Percentiles rank a stretch among this genome's conserved stretches.
Evolutionary conservation across 345 rosid species (phyloP).

Genomic region (Gossypium ekmanianum): DNA sequence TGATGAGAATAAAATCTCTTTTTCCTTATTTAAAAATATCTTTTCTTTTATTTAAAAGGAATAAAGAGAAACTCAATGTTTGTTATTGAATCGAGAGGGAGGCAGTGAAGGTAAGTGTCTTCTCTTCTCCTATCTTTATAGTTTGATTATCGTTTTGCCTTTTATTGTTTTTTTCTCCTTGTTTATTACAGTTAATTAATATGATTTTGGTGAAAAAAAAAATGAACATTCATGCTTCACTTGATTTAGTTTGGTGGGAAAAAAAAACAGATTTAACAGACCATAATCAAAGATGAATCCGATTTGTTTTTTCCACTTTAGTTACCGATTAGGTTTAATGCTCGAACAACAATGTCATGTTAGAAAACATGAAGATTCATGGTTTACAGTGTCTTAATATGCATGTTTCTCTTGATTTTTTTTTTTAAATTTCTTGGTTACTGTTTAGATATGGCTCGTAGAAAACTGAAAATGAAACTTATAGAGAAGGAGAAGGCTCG

Average conservation of each 20-base stretch:
- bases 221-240: background rate
- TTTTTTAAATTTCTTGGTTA: background rate
- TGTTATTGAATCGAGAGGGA: background rate
- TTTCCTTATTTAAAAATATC: background rate
- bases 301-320: background rate
- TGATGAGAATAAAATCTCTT: background rate
- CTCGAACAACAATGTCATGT: background rate
- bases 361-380: background rate
- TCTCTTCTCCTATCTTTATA: background rate
- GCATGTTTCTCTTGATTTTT: background rate
- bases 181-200: background rate
- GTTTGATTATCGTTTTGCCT: background rate
- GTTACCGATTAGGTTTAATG: background rate
- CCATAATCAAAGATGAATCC: background rate
- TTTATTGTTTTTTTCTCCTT: background rate
- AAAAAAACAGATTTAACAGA: background rate
- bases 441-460: slow-evolving; percentile 6
- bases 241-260: background rate
- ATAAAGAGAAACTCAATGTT: background rate
- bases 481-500: slow-evolving; percentile 14
- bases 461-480: background rate
- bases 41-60: too few species aligned
- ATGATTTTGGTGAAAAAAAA: background rate
- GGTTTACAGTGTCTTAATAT: background rate
- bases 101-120: background rate